Evolutionary conservation across 108 stramenopile genomes (phyloP).

Genomic region (Stephanodiscus triporus): DNA sequence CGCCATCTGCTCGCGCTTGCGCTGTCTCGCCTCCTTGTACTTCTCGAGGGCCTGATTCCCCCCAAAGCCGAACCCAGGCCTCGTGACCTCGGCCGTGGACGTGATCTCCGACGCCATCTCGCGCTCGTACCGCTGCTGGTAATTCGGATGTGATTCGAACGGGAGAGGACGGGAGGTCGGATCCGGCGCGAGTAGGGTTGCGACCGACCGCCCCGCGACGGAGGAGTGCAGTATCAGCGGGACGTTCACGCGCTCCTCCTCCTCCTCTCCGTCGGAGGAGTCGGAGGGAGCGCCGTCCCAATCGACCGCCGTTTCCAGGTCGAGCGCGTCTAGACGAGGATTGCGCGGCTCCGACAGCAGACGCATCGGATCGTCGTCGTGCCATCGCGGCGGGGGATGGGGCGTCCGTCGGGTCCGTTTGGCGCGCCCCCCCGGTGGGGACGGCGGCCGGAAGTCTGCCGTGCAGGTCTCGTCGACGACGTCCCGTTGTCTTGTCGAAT

Average conservation of each 20-base stretch:
- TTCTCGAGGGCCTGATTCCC: constrained; percentile 68
- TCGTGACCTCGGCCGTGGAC: constrained; percentile 61
- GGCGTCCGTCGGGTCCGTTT: constrained; percentile 26
- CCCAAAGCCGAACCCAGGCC: constrained; percentile 48
- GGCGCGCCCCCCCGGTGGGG: constrained; percentile 27
- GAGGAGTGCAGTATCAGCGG: constrained; percentile 81
- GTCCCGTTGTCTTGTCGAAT: background rate
- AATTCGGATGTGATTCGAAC: constrained; percentile 61
- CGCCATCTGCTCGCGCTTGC: constrained; percentile 81
- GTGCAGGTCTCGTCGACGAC: constrained; percentile 4
- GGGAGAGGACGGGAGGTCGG: constrained; percentile 73
- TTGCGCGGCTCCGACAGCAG: constrained; percentile 64
- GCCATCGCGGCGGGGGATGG: background rate
- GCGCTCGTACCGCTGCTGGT: constrained; percentile 65
- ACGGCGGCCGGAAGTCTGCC: constrained; percentile 22
- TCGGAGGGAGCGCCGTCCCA: constrained; percentile 64
- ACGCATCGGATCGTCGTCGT: constrained; percentile 31
- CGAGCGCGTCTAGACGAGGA: constrained; percentile 76
- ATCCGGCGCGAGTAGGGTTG: constrained; percentile 56
- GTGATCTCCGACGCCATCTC: constrained; percentile 51
- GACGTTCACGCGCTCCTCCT: constrained; percentile 42
- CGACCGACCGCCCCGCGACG: constrained; percentile 80
- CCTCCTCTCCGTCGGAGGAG: constrained; percentile 57
- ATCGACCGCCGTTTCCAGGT: constrained; percentile 58
- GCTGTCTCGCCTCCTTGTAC: constrained; percentile 73